Conservation (phyloP, 2,329 filamentous ascomycete genomes). For the Tolypocladium album region DNA sequence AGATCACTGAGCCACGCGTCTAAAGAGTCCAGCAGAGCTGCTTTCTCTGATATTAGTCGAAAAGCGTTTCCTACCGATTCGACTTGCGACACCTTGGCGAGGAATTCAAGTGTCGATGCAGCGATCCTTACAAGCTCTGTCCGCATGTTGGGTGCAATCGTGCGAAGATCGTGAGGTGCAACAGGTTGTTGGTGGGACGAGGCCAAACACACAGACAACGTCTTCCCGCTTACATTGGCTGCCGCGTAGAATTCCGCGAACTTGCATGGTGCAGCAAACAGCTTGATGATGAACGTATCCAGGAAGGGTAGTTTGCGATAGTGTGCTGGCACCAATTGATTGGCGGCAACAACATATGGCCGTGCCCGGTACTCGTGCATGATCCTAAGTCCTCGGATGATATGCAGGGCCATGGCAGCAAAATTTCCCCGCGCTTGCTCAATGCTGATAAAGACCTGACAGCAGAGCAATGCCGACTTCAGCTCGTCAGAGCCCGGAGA, state of each 20-base stretch:
- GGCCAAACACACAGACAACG: background rate
- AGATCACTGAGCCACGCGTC: conserved; percentile 21
- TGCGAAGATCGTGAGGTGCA: conserved; percentile 14
- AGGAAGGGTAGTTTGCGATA: conserved; percentile 23
- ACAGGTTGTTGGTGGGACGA: conserved; percentile 3
- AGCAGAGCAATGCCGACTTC: conserved; percentile 31
- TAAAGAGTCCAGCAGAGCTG: conserved; percentile 17
- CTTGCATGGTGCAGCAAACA: conserved; percentile 30
- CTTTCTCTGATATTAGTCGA: conserved; percentile 17
- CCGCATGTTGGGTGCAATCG: conserved; percentile 25
- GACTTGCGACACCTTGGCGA: conserved; percentile 16
- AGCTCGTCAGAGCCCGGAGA: conserved; percentile 16
- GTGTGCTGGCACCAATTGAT: conserved; percentile 19
- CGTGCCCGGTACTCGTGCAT: conserved; percentile 29
- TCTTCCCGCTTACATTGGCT: conserved; percentile 5
- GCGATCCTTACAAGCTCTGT: conserved; percentile 22
- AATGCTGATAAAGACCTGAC: conserved; percentile 35
- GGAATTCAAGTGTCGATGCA: conserved; percentile 18
- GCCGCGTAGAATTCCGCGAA: conserved; percentile 20
- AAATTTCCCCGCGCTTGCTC: conserved; percentile 31
- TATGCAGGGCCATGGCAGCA: conserved; percentile 29
- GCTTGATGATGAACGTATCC: conserved; percentile 30
- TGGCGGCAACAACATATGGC: conserved; percentile 15
- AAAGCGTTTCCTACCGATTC: conserved; percentile 11
- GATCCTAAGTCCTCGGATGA: conserved; percentile 30